Conservation (phyloP, 2,329 filamentous ascomycete species). For the Beauveria sp. region DNA sequence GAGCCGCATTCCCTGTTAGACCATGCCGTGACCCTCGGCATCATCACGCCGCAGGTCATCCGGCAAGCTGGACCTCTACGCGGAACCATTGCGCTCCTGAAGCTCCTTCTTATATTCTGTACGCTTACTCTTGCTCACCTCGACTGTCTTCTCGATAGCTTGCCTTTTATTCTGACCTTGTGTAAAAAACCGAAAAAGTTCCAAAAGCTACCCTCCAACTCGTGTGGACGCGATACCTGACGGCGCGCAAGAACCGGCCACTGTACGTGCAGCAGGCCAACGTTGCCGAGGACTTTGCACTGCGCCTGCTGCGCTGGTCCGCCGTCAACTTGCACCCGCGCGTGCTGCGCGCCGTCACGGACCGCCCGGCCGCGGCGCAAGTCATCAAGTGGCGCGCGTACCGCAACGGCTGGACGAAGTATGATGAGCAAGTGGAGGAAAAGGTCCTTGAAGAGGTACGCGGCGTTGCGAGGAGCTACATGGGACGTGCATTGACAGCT, state of each 20-base stretch:
- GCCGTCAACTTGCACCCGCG: background rate
- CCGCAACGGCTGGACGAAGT: constrained; percentile 4
- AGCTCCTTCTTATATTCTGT: background rate
- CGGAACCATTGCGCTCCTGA: background rate
- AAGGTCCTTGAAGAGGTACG: constrained; percentile 5
- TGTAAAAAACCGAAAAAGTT: background rate
- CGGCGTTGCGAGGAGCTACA: no score
- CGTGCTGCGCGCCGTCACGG: constrained; percentile 2
- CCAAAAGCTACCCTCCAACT: constrained; percentile 3
- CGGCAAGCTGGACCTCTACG: background rate
- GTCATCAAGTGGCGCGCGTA: constrained; percentile 8
- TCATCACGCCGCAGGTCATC: background rate
- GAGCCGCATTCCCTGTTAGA: constrained; percentile 4
- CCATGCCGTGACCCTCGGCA: background rate
- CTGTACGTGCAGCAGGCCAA: constrained; percentile 5
- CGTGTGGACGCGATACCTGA: constrained; percentile 6
- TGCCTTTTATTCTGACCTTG: background rate
- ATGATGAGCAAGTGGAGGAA: constrained; percentile 3
- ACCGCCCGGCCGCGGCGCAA: background rate
- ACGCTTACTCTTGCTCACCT: background rate
- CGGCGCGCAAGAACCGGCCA: background rate
- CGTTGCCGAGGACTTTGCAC: background rate
- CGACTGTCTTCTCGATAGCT: background rate
- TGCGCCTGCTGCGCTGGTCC: constrained; percentile 4
- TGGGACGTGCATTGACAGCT: background rate